Conservation (phyloP, 805 yeast species). For the Lipomyces lipofer region DNA sequence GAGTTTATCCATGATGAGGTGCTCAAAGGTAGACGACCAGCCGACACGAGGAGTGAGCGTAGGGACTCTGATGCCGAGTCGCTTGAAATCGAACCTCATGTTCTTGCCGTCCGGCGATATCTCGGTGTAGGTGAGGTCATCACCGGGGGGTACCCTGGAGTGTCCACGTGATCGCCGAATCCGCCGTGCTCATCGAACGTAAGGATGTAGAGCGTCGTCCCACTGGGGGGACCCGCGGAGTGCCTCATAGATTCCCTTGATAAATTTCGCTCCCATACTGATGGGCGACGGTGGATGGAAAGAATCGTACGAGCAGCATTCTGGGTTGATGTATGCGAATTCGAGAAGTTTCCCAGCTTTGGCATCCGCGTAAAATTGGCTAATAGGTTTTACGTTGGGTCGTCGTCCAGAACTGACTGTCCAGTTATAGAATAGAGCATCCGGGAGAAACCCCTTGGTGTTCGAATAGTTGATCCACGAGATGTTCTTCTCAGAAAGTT, state of each 20-base stretch:
- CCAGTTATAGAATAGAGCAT: neutral
- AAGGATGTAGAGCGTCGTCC: constrained; percentile 6
- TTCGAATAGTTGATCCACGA: neutral
- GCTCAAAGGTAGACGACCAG: constrained; percentile 10
- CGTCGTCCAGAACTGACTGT: neutral
- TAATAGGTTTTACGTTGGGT: neutral
- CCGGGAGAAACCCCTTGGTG: neutral
- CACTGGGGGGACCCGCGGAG: constrained; percentile 8
- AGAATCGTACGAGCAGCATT: constrained; percentile 2
- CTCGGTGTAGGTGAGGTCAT: constrained; percentile 1
- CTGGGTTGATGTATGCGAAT: constrained; percentile 8
- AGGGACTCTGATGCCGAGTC: constrained; percentile 7
- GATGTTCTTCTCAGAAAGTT: neutral
- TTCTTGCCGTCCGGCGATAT: constrained; percentile 1
- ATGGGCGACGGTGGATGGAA: constrained; percentile 6
- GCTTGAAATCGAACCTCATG: constrained; percentile 3
- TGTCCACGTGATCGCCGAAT: constrained; percentile 5
- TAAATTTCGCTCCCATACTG: neutral
- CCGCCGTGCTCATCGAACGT: constrained; percentile 11
- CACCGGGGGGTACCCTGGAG: constrained; percentile 6
- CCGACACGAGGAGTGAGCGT: neutral
- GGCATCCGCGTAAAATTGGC: neutral
- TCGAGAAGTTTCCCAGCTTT: constrained; percentile 4
- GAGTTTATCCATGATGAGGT: neutral
- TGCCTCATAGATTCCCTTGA: constrained; percentile 5